Conservation (phyloP, 2,329 filamentous ascomycete species). For the Colletotrichum coccodes region DNA sequence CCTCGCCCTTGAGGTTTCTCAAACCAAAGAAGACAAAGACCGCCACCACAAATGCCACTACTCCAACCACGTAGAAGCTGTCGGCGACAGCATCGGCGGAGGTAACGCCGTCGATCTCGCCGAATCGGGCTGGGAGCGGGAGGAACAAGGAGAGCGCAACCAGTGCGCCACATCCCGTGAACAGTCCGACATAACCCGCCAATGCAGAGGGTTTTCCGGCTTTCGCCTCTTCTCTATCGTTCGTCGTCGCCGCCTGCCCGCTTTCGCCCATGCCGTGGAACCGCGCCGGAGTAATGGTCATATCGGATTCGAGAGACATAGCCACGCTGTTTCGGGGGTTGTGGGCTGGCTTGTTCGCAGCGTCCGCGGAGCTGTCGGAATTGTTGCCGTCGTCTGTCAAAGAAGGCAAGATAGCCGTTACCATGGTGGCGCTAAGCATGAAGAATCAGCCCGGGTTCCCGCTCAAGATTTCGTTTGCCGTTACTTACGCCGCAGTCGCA, state of each 20-base stretch:
- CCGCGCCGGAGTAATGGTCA: slow-evolving; percentile 77
- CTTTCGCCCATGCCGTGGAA: slow-evolving; percentile 54
- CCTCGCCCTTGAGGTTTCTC: slow-evolving; percentile 74
- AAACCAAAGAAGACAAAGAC: slow-evolving; percentile 83
- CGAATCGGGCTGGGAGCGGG: slow-evolving; percentile 85
- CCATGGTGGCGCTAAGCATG: slow-evolving; percentile 80
- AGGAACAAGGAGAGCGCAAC: slow-evolving; percentile 85
- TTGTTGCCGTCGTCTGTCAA: slow-evolving; percentile 63
- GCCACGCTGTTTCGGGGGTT: slow-evolving; percentile 67
- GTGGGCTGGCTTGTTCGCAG: slow-evolving; percentile 47
- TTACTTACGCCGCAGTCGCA: slow-evolving; percentile 81
- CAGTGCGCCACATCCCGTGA: slow-evolving; percentile 91
- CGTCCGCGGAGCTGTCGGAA: slow-evolving; percentile 37
- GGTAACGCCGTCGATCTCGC: slow-evolving; percentile 75
- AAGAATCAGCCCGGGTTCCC: neutral
- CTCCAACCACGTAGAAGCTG: slow-evolving; percentile 88
- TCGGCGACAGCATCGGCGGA: slow-evolving; percentile 80
- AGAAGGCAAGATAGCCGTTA: slow-evolving; percentile 89
- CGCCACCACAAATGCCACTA: slow-evolving; percentile 77
- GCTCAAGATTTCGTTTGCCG: neutral
- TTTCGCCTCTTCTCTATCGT: slow-evolving; percentile 36
- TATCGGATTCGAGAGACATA: slow-evolving; percentile 77
- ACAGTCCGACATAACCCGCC: slow-evolving; percentile 90
- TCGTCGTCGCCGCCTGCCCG: slow-evolving; percentile 28
- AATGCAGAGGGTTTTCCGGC: slow-evolving; percentile 67